Conservation (phyloP, 2,329 filamentous ascomycete species). For the Sarocladium kiliense region DNA sequence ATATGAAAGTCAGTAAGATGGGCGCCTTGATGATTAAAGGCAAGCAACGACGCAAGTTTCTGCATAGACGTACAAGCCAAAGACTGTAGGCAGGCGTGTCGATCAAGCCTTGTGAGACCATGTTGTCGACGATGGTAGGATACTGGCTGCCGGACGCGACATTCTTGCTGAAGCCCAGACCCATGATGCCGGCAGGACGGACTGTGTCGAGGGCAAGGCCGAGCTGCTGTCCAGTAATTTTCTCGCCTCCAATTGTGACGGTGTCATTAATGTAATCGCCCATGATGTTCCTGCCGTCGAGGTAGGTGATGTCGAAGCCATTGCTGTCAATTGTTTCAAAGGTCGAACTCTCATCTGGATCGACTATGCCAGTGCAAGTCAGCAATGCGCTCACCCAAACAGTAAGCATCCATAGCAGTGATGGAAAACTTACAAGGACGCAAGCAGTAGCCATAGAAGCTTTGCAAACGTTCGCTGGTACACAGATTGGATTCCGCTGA, state of each 20-base stretch:
- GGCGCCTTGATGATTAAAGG: neutral
- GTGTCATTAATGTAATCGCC: conserved; percentile 56
- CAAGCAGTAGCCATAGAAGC: conserved; percentile 28
- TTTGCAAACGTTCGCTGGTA: conserved; percentile 28
- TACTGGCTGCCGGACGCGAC: conserved; percentile 39
- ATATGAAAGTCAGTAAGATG: neutral
- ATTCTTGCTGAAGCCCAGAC: conserved; percentile 50
- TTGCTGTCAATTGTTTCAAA: conserved; percentile 35
- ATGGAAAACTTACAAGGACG: conserved; percentile 34
- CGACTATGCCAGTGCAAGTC: conserved; percentile 18
- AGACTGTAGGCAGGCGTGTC: conserved; percentile 62
- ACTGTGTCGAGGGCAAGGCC: conserved; percentile 45
- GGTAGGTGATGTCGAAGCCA: conserved; percentile 57
- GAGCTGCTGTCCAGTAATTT: conserved; percentile 47
- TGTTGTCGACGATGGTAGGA: conserved; percentile 57
- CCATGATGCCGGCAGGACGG: conserved; percentile 51
- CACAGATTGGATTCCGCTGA: conserved; percentile 59
- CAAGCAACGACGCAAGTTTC: neutral
- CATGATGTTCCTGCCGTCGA: conserved; percentile 47
- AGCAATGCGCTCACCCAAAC: neutral
- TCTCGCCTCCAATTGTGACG: conserved; percentile 43
- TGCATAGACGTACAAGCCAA: conserved; percentile 42
- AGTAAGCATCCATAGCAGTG: neutral
- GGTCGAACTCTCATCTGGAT: conserved; percentile 41
- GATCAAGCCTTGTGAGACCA: conserved; percentile 59